Percentiles rank a stretch among this genome's conserved stretches.
These are phyloP conservation scores for Rutstroemia sydowiana DNA, from an alignment of 2,329 filamentous ascomycete species.

Conservation along the genomic window DNA sequence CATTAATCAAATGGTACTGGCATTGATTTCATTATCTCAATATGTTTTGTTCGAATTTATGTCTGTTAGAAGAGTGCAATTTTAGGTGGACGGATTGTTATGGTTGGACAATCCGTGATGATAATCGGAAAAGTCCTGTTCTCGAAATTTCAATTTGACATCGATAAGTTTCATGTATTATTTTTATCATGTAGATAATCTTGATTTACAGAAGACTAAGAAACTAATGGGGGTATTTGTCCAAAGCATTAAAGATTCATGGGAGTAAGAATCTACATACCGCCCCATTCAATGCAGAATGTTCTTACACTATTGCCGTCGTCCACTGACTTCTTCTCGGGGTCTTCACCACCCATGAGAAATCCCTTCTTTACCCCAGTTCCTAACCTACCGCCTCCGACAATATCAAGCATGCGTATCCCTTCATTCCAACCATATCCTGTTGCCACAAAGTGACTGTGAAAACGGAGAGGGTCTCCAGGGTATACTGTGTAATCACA, in stretches of 20 bases:
- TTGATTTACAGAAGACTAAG: not conserved
- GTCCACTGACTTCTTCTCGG: slow-evolving; percentile 25
- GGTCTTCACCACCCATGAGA: slow-evolving; percentile 65
- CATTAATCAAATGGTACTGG: no score
- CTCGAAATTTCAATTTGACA: not conserved
- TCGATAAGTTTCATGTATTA: not conserved
- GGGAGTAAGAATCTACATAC: slow-evolving; percentile 55
- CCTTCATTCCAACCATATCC: slow-evolving; percentile 81
- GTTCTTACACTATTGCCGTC: slow-evolving; percentile 48
- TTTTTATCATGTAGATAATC: not conserved
- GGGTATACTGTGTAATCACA: slow-evolving; percentile 94
- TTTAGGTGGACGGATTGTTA: no score
- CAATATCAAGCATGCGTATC: slow-evolving; percentile 75
- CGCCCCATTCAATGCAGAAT: slow-evolving; percentile 90
- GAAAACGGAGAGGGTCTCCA: slow-evolving; percentile 87
- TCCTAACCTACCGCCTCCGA: slow-evolving; percentile 78
- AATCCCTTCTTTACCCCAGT: slow-evolving; percentile 97
- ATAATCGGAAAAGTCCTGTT: no score
- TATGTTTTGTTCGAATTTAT: no score
- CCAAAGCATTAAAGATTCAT: not conserved
- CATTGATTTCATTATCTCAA: no score
- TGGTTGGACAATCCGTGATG: no score
- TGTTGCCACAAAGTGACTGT: slow-evolving; percentile 88
- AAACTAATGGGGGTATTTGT: not conserved
- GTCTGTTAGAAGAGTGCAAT: no score